Evolutionary conservation across 257 asterid genomes (phyloP).

Genomic region (Rehmannia glutinosa): DNA sequence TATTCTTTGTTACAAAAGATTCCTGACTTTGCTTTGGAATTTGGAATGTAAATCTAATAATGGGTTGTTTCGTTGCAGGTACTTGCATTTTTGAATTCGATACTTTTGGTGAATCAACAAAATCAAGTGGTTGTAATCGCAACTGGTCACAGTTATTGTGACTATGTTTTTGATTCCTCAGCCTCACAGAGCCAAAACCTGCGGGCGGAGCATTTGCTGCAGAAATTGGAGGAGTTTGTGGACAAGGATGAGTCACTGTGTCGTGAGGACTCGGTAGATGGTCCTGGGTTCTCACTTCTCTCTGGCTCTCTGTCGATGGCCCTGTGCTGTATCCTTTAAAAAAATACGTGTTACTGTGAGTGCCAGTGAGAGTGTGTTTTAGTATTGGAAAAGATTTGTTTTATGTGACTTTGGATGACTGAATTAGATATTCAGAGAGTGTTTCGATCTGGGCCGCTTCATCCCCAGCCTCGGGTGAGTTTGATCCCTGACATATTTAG

Average conservation of each 20-base stretch:
- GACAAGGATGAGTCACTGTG: constrained; percentile 62
- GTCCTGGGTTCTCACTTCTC: constrained; percentile 70
- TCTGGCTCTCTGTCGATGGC: constrained; percentile 97
- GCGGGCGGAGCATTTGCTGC: constrained; percentile 67
- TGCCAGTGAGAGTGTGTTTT: neutral
- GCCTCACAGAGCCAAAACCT: constrained; percentile 38
- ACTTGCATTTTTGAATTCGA: constrained; percentile 73
- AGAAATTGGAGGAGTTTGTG: constrained; percentile 68
- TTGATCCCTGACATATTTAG: neutral
- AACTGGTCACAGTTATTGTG: constrained; percentile 69
- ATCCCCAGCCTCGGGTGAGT: constrained; percentile 91
- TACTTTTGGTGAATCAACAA: constrained; percentile 67
- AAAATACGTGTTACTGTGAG: neutral
- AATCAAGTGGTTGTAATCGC: constrained; percentile 91
- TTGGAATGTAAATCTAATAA: neutral
- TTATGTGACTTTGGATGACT: constrained; percentile 34
- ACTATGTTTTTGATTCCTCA: constrained; percentile 72
- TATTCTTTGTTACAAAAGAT: neutral
- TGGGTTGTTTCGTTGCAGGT: constrained; percentile 38
- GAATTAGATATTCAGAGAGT: constrained; percentile 74
- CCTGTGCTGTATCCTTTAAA: constrained; percentile 94
- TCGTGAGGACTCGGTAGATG: constrained; percentile 52
- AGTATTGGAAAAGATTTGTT: constrained; percentile 24
- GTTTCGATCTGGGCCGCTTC: constrained; percentile 83
- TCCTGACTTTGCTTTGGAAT: neutral